Evolutionary conservation across 305 asterid species (phyloP).

Genomic region (Striga hermonthica): DNA sequence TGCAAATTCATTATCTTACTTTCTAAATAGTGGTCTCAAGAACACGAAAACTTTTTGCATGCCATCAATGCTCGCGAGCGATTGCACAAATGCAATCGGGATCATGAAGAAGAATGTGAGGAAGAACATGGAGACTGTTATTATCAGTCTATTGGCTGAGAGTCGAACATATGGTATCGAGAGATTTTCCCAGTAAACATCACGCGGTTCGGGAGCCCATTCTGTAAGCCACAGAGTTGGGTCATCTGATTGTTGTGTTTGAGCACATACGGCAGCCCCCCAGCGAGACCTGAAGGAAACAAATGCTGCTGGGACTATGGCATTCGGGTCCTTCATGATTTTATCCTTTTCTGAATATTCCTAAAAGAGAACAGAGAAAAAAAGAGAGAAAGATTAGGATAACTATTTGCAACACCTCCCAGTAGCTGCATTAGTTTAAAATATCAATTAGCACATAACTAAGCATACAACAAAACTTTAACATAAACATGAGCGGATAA

Average conservation of each 20-base stretch:
- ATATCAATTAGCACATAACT: not conserved
- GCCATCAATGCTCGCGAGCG: constrained; percentile 78
- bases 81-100: constrained; percentile 80
- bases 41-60: constrained; percentile 61
- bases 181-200: constrained; percentile 77
- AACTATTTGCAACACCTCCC: not conserved
- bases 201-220: constrained; percentile 95
- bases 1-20: constrained; percentile 40
- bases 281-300: constrained; percentile 76
- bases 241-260: constrained; percentile 70
- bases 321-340: constrained; percentile 52
- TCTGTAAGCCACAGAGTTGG: constrained; percentile 79
- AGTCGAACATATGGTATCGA: constrained; percentile 69
- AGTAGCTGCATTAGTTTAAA: not conserved
- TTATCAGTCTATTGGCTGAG: constrained; percentile 47
- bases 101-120: constrained; percentile 85
- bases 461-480: not conserved
- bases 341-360: constrained; percentile 66
- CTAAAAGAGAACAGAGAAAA: constrained; percentile 34
- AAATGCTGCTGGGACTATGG: constrained; percentile 77
- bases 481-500: not conserved
- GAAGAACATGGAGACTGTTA: constrained; percentile 56
- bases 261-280: constrained; percentile 89
- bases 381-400: not conserved
- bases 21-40: constrained; percentile 53